Conservation (phyloP, 208 protist species). For the Wallacemonas collosoma region DNA sequence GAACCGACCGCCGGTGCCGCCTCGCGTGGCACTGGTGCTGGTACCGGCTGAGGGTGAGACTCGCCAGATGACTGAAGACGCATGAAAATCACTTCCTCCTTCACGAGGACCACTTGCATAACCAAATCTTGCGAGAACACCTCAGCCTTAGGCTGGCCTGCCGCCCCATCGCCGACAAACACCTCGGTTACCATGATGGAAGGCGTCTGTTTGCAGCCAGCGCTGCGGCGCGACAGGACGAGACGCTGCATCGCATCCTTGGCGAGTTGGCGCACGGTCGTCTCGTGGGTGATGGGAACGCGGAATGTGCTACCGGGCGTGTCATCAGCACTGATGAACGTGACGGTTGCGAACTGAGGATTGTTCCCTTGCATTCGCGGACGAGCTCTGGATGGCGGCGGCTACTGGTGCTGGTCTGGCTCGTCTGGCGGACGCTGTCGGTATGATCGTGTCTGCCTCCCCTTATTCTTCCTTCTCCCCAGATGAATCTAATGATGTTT, state of each 20-base stretch:
- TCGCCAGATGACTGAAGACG: constrained; percentile 36
- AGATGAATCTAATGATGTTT: too few relatives aligned
- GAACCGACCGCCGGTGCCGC: constrained; percentile 10
- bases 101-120: constrained; percentile 57
- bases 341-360: constrained; percentile 83
- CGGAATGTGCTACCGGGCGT: constrained; percentile 51
- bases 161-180: constrained; percentile 55
- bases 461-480: too few relatives aligned
- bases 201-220: constrained; percentile 16
- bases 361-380: constrained; percentile 9
- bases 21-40: constrained; percentile 8
- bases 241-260: constrained; percentile 85
- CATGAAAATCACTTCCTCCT: constrained; percentile 80
- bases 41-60: constrained; percentile 20
- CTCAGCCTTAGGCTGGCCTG: constrained; percentile 51
- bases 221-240: constrained; percentile 42
- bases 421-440: not conserved
- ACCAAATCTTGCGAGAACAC: constrained; percentile 81
- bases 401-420: not conserved
- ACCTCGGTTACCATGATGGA: constrained; percentile 70
- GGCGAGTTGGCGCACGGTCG: constrained; percentile 74
- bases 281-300: constrained; percentile 68
- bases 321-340: constrained; percentile 45
- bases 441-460: too few relatives aligned
- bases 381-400: not conserved